Evolutionary conservation across 2,329 filamentous ascomycete species (phyloP), one percentile per base, ranked within the genome.

Genomic region (Penicillium freii): DNA sequence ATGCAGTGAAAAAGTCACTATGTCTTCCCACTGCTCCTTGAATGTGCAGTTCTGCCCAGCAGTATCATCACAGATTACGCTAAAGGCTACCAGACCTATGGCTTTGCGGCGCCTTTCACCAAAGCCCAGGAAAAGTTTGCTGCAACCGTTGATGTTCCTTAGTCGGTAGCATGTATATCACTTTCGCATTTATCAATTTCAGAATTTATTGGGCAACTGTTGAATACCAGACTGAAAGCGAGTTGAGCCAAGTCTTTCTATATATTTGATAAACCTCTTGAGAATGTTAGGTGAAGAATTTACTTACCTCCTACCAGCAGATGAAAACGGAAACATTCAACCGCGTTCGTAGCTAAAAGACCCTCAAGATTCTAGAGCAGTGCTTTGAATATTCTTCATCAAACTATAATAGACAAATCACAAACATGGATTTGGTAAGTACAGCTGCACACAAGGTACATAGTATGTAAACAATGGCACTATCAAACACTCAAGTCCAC

Each of bases 31-130:
- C 29, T 13, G 29, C 29, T 13, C 13, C 11, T 13, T 31, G 11
- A 31, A 31, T 13, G 29, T 31, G 11, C 29, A 11, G 5, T 13
- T 31, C 29, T 31, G 29, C 11, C 29, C 29, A 13, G 29, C 5
- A 13, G 29, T 31, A 11, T 13, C 29, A 31, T 31, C 29, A 5
- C 29, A 33, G 31, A 65, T 34, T 67, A 68, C 27, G 58, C 62
- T 17, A 50, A 62, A 17, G 63, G 62, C 4, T 68, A 63, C 42
- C 58, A 62, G 36, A 66, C 60, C 6, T 68, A 67, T 39, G 65
- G 63, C 1, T 68, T 67, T 52, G 66, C 63, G 2, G 66, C 65
- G 11, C 66, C 63, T 11, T 68, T 68, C 33, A 60, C 66, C 29
- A 55, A 50, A 7, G 51, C 47, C 23, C 46, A 52, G 5, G 39